Percentiles rank a stretch among this genome's conserved stretches.
Conservation (phyloP, 176 grass and related monocot genomes). For the Lolium rigidum region DNA sequence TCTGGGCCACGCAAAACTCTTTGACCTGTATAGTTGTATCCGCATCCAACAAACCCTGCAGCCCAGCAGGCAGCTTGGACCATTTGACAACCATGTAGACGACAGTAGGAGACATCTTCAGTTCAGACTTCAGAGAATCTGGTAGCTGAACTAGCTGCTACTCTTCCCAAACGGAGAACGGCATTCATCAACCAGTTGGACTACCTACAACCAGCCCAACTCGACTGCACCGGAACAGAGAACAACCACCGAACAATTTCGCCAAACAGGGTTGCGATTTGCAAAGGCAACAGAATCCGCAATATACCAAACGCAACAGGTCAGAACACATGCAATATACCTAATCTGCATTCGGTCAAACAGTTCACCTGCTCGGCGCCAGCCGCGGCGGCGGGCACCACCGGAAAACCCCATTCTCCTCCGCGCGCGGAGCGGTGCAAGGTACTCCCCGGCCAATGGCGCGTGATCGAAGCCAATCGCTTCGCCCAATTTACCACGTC, state of each 20-base stretch:
- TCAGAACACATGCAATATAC: too few relatives aligned
- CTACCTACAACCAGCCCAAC: neutral
- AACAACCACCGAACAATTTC: neutral
- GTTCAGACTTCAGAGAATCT: slow-evolving; percentile 20
- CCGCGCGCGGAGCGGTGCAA: too few relatives aligned
- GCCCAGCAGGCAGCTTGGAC: slow-evolving; percentile 34
- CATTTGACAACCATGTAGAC: slow-evolving; percentile 29
- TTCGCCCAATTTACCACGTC: too few relatives aligned
- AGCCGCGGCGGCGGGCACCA: slow-evolving; percentile 37
- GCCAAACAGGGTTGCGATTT: neutral
- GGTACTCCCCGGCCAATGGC: too few relatives aligned
- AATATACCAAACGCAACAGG: neutral
- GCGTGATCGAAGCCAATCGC: too few relatives aligned
- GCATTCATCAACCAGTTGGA: slow-evolving; percentile 45
- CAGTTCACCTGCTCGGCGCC: slow-evolving; percentile 48
- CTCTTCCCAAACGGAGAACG: slow-evolving; percentile 7
- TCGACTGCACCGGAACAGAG: neutral
- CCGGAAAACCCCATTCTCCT: slow-evolving; percentile 27
- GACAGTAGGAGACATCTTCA: slow-evolving; percentile 28
- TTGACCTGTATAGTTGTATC: slow-evolving; percentile 28
- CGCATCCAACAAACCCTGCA: neutral
- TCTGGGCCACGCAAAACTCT: neutral
- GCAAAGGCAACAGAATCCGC: neutral
- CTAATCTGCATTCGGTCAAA: slow-evolving; percentile 43
- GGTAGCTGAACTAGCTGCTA: slow-evolving; percentile 10